Conservation (phyloP, 2,329 filamentous ascomycete genomes). For the Diplodia mutila region DNA sequence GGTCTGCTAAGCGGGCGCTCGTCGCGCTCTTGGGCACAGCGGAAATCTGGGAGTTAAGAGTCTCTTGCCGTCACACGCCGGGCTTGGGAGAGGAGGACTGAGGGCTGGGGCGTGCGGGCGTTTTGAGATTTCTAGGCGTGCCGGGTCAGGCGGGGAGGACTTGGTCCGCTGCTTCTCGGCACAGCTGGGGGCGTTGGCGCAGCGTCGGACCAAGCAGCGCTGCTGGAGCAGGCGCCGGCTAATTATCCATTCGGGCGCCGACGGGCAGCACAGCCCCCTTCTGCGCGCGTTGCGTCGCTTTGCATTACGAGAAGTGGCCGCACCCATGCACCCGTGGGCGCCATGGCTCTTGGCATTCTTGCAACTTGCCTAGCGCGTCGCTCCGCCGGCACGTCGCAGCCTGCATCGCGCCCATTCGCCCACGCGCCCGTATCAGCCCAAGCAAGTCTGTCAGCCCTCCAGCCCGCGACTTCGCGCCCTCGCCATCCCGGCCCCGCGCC, state of each 20-base stretch:
- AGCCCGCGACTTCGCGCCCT: neutral
- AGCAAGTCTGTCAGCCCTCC: neutral
- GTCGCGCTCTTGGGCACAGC: constrained; percentile 13
- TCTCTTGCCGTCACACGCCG: constrained; percentile 20
- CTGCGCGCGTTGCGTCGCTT: constrained; percentile 24
- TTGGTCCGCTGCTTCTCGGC: constrained; percentile 27
- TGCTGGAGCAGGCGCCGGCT: constrained; percentile 24
- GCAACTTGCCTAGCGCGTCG: constrained; percentile 25
- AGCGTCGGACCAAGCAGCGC: constrained; percentile 19
- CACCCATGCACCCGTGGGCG: constrained; percentile 23
- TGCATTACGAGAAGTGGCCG: constrained; percentile 24
- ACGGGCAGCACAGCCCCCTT: constrained; percentile 26
- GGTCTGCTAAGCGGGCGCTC: constrained; percentile 1
- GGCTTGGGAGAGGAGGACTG: constrained; percentile 20
- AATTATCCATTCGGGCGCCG: constrained; percentile 23
- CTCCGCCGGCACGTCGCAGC: constrained; percentile 21
- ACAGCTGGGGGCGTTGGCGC: constrained; percentile 12
- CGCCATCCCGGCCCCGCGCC: neutral
- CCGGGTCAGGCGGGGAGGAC: constrained; percentile 27
- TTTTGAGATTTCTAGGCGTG: constrained; percentile 27
- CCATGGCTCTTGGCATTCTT: constrained; percentile 26
- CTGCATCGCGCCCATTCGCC: constrained; percentile 10
- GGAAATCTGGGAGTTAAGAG: constrained; percentile 20
- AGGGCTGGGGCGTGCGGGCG: constrained; percentile 25
- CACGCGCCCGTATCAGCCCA: neutral